Evolutionary conservation across 768 basidiomycete genomes (phyloP).

Genomic region (Amyloporia xantha): DNA sequence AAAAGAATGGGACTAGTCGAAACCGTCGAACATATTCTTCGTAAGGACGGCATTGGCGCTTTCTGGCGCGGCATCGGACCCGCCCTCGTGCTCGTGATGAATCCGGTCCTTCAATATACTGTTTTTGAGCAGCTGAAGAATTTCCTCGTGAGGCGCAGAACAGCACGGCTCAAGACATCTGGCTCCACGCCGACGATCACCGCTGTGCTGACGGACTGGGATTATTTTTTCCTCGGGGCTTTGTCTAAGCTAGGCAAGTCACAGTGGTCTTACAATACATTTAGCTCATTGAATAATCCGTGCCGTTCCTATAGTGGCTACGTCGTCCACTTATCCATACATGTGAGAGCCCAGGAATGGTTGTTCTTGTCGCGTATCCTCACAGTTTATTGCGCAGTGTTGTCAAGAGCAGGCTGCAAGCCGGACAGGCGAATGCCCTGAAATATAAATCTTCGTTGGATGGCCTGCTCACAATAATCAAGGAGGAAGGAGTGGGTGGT

Average conservation of each 20-base stretch:
- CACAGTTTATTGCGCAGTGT: conserved; percentile 31
- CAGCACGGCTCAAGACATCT: conserved; percentile 42
- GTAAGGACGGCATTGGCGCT: conserved; percentile 69
- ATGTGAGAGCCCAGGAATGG: conserved; percentile 44
- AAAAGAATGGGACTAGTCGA: conserved; percentile 58
- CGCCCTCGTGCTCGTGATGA: conserved; percentile 87
- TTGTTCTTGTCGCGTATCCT: background rate
- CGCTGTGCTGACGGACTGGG: conserved; percentile 65
- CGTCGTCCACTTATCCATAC: conserved; percentile 64
- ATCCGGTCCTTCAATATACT: conserved; percentile 93
- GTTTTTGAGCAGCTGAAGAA: conserved; percentile 96
- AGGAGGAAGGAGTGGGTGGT: conserved; percentile 74
- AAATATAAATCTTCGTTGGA: conserved; percentile 72
- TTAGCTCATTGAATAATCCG: background rate
- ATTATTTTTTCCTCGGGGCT: conserved; percentile 94
- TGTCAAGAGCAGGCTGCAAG: conserved; percentile 75
- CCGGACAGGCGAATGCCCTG: conserved; percentile 59
- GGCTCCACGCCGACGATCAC: conserved; percentile 34
- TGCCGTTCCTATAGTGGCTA: conserved; percentile 29
- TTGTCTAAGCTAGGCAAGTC: conserved; percentile 74
- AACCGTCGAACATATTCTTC: conserved; percentile 61
- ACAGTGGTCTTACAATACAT: background rate
- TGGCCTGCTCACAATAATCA: conserved; percentile 72
- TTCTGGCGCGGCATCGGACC: conserved; percentile 94
- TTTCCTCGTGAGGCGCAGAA: conserved; percentile 57